phyloP scores from a whole-genome alignment of 345 rosid genomes.

The Eucalyptus curtisii region DNA sequence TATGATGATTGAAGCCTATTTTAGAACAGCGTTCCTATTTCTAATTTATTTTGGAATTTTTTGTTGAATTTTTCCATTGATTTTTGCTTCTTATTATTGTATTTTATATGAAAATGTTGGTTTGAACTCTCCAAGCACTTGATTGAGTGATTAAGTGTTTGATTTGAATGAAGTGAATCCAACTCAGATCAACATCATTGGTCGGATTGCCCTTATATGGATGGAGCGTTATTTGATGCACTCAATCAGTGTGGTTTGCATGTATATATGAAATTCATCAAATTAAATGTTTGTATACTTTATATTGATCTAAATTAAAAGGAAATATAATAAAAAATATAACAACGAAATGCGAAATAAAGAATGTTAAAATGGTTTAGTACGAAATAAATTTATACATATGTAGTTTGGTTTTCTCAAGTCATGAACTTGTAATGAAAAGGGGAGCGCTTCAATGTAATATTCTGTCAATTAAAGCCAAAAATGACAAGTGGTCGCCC shows the following conservation, averaged over 20 bases:
- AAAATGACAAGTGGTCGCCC: neutral
- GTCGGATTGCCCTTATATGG: rapidly evolving
- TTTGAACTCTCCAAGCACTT: neutral
- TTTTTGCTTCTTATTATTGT: too few relatives aligned
- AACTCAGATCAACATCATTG: neutral
- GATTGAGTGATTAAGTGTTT: neutral
- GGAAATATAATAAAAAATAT: neutral
- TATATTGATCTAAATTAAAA: neutral
- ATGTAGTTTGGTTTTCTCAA: neutral
- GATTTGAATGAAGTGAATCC: neutral
- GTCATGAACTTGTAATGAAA: neutral
- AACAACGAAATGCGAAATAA: rapidly evolving
- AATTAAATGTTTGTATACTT: rapidly evolving
- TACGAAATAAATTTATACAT: neutral
- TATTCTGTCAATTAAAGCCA: neutral
- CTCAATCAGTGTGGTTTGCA: rapidly evolving
- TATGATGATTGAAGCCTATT: neutral
- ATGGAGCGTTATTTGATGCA: rapidly evolving
- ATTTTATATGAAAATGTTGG: neutral
- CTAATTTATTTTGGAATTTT: neutral
- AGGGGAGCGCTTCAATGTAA: neutral
- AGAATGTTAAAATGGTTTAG: neutral
- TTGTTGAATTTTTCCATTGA: neutral
- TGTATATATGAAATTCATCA: neutral
- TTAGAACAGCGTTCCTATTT: neutral